These are phyloP conservation scores for Clarireedia homoeocarpa DNA, from an alignment of 2,329 filamentous ascomycete genomes.

Conservation along the genomic window DNA sequence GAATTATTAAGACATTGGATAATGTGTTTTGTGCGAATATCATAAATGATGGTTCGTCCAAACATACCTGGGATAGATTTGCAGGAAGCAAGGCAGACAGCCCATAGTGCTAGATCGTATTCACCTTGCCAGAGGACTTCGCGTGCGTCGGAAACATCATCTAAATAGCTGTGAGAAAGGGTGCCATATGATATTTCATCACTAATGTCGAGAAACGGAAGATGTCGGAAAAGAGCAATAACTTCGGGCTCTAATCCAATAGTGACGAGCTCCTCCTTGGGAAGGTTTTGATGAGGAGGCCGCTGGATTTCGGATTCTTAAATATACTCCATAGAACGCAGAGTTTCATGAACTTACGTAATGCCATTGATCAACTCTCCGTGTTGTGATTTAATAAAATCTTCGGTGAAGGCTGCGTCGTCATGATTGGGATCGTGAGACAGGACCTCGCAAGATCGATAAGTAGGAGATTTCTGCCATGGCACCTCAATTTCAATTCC, in stretches of 20 bases:
- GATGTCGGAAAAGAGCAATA: not conserved
- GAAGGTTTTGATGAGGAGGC: constrained; percentile 1
- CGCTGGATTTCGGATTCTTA: not conserved
- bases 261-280: not conserved
- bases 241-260: constrained; percentile 3
- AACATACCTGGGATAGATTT: not conserved
- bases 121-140: not conserved
- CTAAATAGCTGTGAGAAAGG: not conserved
- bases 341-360: not conserved
- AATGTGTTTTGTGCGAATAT: not conserved
- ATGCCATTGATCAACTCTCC: not conserved
- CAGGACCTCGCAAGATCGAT: not conserved
- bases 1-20: not conserved
- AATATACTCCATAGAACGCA: not conserved
- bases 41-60: not conserved
- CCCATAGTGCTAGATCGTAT: constrained; percentile 1
- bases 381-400: not conserved
- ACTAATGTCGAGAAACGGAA: not conserved
- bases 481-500: not conserved
- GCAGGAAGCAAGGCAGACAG: not conserved
- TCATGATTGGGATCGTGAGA: not conserved
- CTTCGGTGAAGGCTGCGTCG: constrained; percentile 2
- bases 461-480: not conserved
- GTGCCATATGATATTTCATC: not conserved
- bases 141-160: not conserved